Percentiles rank a stretch among this genome's conserved stretches.
These are phyloP conservation scores for Ceratocystis papillata DNA, from an alignment of 2,329 filamentous ascomycete genomes.

Conservation along the genomic window DNA sequence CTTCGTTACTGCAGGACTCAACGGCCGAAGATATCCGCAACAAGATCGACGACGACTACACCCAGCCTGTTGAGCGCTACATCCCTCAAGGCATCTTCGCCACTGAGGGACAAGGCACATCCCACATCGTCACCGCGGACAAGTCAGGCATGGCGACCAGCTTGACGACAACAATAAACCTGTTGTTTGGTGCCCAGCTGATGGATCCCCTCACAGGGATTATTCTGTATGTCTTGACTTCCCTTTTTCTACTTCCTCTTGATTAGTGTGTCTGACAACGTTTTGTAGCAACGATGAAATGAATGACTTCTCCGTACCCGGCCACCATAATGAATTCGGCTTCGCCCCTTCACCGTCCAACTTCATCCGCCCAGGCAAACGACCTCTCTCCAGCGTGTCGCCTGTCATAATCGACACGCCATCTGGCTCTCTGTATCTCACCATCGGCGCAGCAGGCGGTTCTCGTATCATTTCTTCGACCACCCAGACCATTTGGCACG, in stretches of 20 bases:
- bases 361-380: constrained; percentile 69
- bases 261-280: constrained; percentile 25
- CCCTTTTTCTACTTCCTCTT: not conserved
- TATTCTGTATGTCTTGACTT: constrained; percentile 46
- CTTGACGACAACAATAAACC: constrained; percentile 77
- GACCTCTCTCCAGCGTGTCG: constrained; percentile 71
- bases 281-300: constrained; percentile 47
- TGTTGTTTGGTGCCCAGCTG: constrained; percentile 69
- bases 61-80: constrained; percentile 64
- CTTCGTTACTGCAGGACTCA: constrained; percentile 51
- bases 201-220: constrained; percentile 75
- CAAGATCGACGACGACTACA: constrained; percentile 61
- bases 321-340: constrained; percentile 66
- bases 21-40: constrained; percentile 49
- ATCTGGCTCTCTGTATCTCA: constrained; percentile 53
- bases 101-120: constrained; percentile 61
- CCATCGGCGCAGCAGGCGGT: constrained; percentile 68
- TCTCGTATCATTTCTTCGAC: constrained; percentile 74
- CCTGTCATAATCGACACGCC: constrained; percentile 61
- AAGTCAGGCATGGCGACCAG: constrained; percentile 62
- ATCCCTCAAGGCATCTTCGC: constrained; percentile 56
- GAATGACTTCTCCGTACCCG: constrained; percentile 80
- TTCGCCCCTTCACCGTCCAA: constrained; percentile 71
- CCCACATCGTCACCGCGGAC: constrained; percentile 63
- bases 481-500: constrained; percentile 60